Evolutionary conservation across 805 yeast species (phyloP), one percentile per base, ranked within the genome.

Genomic region (Ogataea methanolica): DNA sequence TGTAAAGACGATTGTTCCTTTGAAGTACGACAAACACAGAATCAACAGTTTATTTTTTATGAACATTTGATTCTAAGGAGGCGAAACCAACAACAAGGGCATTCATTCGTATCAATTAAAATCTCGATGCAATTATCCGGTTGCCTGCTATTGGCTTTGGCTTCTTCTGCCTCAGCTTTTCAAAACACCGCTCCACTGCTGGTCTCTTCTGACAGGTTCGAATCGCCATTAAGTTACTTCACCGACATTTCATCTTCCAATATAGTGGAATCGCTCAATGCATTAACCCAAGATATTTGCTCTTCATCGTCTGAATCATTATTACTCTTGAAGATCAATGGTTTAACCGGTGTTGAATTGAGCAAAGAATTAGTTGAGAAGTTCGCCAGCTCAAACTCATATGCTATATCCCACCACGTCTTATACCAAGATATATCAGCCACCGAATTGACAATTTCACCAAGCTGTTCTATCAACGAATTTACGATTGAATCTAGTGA

Each of bases 171-270:
- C 23, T 38, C 48, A 15, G 66, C 66, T 2, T 65, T 62, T 50
- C 55, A 57, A 40, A 65, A 67, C 50, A 53, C 69, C 2, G 63
- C 70, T 11, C 71, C 70, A 7, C 41, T 67, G 36, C 46, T 63
- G 33, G 50, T 61, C 26, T 47, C 56, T 31, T 40, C 42, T 4
- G 23, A n/a, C 26, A 37, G 15, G 40, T 40, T 36, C 21, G 33
- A 21, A 39, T 36, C 12, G 38, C 44, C 16, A 17, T 43, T 51
- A 43, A 45, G 55, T 11, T 60, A 62, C 38, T 47, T 62, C 14
- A 53, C 53, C 21, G 46, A 52, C 12, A 34, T 52, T 11, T 29
- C 36, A 4, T 47, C 51, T 1, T 44, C 45, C 9, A 23, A 9
- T 1, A 23, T 44, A 5, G 21, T 57, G 19, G 31, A 36, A 11